Base-by-base conservation (phyloP, 352 stramenopile genomes). In the Globisporangium solare region DNA sequence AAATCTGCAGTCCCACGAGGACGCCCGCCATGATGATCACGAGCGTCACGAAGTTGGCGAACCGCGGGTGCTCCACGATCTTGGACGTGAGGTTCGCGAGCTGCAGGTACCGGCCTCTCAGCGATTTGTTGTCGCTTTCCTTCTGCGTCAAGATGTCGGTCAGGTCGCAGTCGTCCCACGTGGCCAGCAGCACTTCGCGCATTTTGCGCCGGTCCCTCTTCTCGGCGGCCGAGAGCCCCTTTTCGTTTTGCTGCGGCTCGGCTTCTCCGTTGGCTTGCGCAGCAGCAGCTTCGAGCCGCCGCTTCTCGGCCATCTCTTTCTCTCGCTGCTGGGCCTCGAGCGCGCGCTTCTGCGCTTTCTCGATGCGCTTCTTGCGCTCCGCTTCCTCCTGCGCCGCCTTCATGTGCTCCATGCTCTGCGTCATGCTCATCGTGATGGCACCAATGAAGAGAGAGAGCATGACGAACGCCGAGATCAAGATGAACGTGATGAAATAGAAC, bases 371-470 rank as follows among this genome's bases (percentile, higher is more conserved):
- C 53, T 85, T 90, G 1, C 60, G 48, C 55, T 90, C 80, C 0
- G 64, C 58, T 66, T 92, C 81, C 60, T 94, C 82, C 14, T 89
- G 70, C 7, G 67, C 73, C 27, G 67, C 71, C 58, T 95, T 95
- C 80, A 95, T 94, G 17, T 85, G 56, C 61, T 94, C 83, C 86
- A 96, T 95, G 39, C 79, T 92, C 58, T 95, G 67, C 11, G 85
- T 94, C 86, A 96, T 96, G 47, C 74, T 88, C 86, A 96, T 95
- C 7, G 86, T 96, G 51, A 96, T 92, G 49, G 86, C 83, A 76
- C 86, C 86, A 55, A 96, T 92, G 56, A 96, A 95, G 48, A 95
- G 83, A 43, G 79, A 92, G 31, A 96, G 80, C 85, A 95, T 95
- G 49, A 96, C 86, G 22, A 96, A 89, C 10, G 86, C 83, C 1